phyloP scores from a whole-genome alignment of 306 rosid genomes.

The Vachellia collinsii region DNA sequence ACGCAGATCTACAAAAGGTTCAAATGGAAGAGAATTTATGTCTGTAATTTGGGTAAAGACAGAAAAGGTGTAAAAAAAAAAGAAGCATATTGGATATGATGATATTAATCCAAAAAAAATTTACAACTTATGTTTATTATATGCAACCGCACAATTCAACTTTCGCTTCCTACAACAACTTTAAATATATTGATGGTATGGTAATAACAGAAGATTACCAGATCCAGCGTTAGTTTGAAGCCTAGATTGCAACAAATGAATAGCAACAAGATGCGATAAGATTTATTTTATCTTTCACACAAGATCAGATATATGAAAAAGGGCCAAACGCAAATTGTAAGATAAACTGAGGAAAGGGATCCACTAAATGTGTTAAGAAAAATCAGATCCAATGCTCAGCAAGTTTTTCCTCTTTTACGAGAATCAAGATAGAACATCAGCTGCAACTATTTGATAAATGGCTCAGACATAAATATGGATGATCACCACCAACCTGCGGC shows the following conservation, averaged over 20 bases:
- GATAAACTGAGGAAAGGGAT: background rate
- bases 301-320: background rate
- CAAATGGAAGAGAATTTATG: background rate
- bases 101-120: background rate
- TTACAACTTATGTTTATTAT: background rate
- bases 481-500: background rate
- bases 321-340: background rate
- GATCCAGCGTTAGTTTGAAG: background rate
- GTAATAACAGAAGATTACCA: background rate
- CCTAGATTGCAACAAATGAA: background rate
- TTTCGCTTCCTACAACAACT: background rate
- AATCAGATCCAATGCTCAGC: slow-evolving; percentile 16
- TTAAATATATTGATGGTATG: background rate
- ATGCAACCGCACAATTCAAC: background rate
- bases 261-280: background rate
- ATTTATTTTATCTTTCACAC: slow-evolving; percentile 3
- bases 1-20: background rate
- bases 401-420: background rate
- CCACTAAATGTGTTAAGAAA: slow-evolving; percentile 18
- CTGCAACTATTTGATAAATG: background rate
- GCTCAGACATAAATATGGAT: background rate
- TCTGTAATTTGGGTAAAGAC: background rate
- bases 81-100: background rate
- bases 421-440: background rate
- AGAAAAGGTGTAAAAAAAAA: background rate